Percentiles rank a stretch among this genome's conserved stretches.
These are phyloP conservation scores for Vigna unguiculata DNA, from an alignment of 306 rosid species.

Conservation along the genomic window DNA sequence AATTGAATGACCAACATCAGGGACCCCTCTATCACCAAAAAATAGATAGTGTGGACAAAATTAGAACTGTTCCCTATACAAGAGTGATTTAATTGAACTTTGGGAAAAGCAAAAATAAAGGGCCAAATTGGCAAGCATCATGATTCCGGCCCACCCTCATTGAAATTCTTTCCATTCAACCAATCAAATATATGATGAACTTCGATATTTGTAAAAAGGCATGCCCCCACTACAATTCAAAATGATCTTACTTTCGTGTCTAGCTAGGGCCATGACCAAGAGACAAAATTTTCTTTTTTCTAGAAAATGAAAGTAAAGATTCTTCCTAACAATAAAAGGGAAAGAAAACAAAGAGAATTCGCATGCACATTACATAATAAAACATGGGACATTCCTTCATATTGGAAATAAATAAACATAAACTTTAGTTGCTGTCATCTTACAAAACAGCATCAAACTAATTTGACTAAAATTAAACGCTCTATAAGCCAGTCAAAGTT, in stretches of 20 bases:
- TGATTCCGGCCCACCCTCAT: background rate
- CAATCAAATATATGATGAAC: slow-evolving; percentile 16
- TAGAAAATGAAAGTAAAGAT: slow-evolving; percentile 22
- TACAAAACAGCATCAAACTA: slow-evolving; percentile 5
- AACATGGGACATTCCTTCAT: slow-evolving; percentile 10
- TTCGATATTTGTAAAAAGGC: slow-evolving; percentile 33
- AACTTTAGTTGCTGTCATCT: slow-evolving; percentile 1
- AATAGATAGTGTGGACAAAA: slow-evolving; percentile 31
- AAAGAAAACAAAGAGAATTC: background rate
- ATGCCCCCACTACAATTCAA: background rate
- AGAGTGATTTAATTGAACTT: slow-evolving; percentile 36
- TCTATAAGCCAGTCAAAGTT: background rate
- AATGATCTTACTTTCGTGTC: slow-evolving; percentile 34
- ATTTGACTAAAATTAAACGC: background rate
- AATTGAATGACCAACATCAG: slow-evolving; percentile 32
- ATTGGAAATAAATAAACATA: slow-evolving; percentile 3
- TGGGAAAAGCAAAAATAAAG: slow-evolving; percentile 52
- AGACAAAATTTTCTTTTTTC: background rate
- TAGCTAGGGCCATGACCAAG: slow-evolving; percentile 27
- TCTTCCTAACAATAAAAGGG: background rate
- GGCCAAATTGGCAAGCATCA: slow-evolving; percentile 40
- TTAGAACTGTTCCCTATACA: slow-evolving; percentile 38
- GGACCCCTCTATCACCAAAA: slow-evolving; percentile 30
- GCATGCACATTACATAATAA: slow-evolving; percentile 3
- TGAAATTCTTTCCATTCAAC: slow-evolving; percentile 29